Percentiles rank a stretch among this genome's conserved stretches.
These are phyloP conservation scores for Penicillium cataractarum DNA, from an alignment of 495 filamentous ascomycete species.

Conservation along the genomic window DNA sequence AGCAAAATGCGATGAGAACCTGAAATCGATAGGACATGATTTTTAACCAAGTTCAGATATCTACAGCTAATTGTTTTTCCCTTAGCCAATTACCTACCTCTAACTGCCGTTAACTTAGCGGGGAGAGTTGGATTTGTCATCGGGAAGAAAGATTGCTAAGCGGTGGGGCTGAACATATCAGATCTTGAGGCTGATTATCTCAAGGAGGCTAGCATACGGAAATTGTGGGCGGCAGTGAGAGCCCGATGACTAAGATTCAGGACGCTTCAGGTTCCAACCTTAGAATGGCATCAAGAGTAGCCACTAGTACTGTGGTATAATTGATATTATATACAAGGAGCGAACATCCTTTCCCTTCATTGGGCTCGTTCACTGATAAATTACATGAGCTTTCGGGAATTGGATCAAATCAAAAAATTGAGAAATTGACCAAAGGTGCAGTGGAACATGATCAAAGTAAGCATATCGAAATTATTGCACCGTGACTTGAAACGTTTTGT, in stretches of 20 bases:
- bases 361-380: not conserved
- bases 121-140: not conserved
- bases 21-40: too few species aligned
- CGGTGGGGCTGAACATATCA: not conserved
- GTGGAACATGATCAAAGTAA: not conserved
- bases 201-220: not conserved
- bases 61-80: not conserved
- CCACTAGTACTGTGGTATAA: not conserved
- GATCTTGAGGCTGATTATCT: not conserved
- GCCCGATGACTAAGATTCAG: not conserved
- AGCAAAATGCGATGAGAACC: not conserved
- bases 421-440: not conserved
- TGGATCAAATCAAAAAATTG: not conserved
- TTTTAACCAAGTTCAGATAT: too few species aligned
- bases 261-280: too few species aligned
- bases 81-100: not conserved
- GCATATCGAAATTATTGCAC: not conserved
- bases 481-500: not conserved
- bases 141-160: not conserved
- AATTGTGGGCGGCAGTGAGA: not conserved
- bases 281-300: not conserved
- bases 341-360: not conserved
- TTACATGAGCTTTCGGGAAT: not conserved
- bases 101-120: not conserved
- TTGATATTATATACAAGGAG: not conserved